Base-by-base conservation (phyloP, 805 yeast genomes). In the Myxozyma nipponensis region DNA sequence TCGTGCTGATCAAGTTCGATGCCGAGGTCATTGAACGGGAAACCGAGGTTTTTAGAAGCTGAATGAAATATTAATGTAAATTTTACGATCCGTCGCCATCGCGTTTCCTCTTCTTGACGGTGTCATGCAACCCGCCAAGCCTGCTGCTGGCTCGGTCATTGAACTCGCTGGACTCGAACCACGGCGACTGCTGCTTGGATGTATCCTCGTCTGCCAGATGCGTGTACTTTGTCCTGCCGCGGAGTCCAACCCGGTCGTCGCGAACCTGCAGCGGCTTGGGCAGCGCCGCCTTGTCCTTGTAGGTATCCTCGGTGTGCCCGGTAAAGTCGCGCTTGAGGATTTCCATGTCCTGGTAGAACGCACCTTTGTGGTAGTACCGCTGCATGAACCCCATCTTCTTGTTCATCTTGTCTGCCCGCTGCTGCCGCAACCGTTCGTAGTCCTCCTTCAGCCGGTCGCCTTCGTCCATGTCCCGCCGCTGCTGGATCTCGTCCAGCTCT, bases 1-100 rank as follows among this genome's bases (percentile, higher is more conserved):
- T 88, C 0, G 87, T 82, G 60, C 72, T 87, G 54, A 77, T 87
- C 38, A 83, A 84, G 60, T 84, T 87, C 50, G 86, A 83, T 54
- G 72, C 75, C 3, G 70, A 69, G 57, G 79, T 83, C 6, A 65
- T 80, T 3, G 71, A 73, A 43, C 70, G 88, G 57, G 88, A 83
- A 57, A 35, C 38, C 6, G 38, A 64, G 67, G 39, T 63, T 76
- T 34, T 22, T 17, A 35, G 19, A 13, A 39, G 42, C 35, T 23
- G n/a, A 39, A 15, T n/a, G n/a, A n/a, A n/a, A n/a, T n/a, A n/a
- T n/a, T n/a, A n/a, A n/a, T n/a, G n/a, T n/a, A n/a, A n/a, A 13
- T 30, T 30, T 30, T 30, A 30, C 13, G 13, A 30, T 13, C 15
- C 42, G 18, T 39, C 32, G 17, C 13, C 32, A n/a, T 39, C 13